phyloP scores from a whole-genome alignment of 2,329 filamentous ascomycete species.

The Ilyonectria robusta region DNA sequence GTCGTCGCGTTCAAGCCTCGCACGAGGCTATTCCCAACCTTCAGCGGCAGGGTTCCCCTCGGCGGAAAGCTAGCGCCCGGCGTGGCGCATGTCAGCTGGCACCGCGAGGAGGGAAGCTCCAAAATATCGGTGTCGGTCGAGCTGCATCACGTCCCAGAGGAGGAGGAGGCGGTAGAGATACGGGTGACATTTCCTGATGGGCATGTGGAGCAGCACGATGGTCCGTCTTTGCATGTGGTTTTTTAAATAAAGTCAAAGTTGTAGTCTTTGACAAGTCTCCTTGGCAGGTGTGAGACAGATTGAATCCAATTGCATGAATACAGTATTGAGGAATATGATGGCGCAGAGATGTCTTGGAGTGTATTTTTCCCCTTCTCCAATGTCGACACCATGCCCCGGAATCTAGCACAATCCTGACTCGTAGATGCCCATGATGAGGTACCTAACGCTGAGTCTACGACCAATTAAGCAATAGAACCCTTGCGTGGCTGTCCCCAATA shows the following conservation, averaged over 20 bases:
- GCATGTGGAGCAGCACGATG: not conserved
- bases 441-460: no score
- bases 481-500: no score
- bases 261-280: not conserved
- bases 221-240: not conserved
- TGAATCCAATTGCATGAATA: no score
- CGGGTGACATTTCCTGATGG: conserved; percentile 3
- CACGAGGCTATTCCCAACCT: not conserved
- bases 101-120: not conserved
- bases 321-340: no score
- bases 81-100: not conserved
- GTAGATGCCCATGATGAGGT: no score
- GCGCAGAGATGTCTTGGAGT: no score
- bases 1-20: conserved; percentile 30
- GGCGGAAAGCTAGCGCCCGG: not conserved
- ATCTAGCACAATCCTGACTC: no score
- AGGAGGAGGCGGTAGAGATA: not conserved
- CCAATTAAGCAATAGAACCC: not conserved
- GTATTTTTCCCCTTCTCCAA: no score
- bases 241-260: not conserved
- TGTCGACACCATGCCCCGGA: no score
- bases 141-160: not conserved
- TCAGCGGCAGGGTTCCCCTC: not conserved
- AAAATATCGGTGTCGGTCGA: not conserved
- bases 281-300: no score